Base-by-base conservation (phyloP, 2,329 filamentous ascomycete species). In the Pseudophaeomoniella oleicola region DNA sequence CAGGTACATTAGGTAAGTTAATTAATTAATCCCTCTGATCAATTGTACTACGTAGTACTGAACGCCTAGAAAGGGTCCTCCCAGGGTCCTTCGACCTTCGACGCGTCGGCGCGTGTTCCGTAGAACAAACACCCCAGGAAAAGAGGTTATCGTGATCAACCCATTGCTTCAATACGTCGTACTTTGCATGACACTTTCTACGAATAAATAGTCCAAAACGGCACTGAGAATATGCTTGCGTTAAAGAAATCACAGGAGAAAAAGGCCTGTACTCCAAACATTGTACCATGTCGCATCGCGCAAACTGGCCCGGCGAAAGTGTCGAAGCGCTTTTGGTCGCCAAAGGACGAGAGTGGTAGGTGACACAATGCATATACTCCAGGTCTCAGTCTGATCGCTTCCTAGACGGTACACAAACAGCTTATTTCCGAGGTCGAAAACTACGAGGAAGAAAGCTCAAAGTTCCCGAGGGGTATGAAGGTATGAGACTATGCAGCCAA, bases 401-500 rank as follows among this genome's bases (percentile, higher is more conserved):
- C n/a, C 2, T 32, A 77, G 73, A 71, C 49, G 62, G 60, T 6
- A 63, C 58, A 2, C 63, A 62, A 29, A 71, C 67, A 2, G 66
- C 77, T 16, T 81, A 87, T 51, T 81, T 92, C 44, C 78, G 87
- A 42, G 87, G 87, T 19, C 75, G 85, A 34, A 87, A 81, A 52
- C 67, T 94, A 1, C 67, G 75, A 32, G 85, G 82, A 30, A 78
- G 72, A 42, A 51, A 62, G 1, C 56, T 90, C 3, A 63, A 65
- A 3, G 54, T 94, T 0, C 85, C 87, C 0, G 60, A 73, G n/a
- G 71, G 72, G 3, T 92, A 87, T 53, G 65, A 71, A 44, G 74
- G 71, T 64, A 18, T 22, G 3, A 32, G 15, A 34, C 12, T 4
- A 35, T 38, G 12, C 11, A 15, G 19, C 14, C n/a, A 39, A 13